Percentiles rank a stretch among this genome's conserved stretches.
phyloP scores from a whole-genome alignment of 495 filamentous ascomycete species.

The Cercophora sp. region DNA sequence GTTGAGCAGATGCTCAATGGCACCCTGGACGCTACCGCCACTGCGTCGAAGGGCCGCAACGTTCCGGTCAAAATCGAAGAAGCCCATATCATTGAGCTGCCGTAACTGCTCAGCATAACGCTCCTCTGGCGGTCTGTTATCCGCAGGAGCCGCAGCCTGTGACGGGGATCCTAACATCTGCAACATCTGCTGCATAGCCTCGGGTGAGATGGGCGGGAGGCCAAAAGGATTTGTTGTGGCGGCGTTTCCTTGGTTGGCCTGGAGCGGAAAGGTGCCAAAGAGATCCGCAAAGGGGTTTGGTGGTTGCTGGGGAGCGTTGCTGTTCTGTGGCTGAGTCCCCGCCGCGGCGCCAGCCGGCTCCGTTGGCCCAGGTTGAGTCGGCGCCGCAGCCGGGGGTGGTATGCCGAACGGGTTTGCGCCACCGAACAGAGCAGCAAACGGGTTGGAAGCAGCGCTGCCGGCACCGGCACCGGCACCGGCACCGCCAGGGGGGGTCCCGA shows the following conservation, averaged over 20 bases:
- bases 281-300: slow-evolving; percentile 28
- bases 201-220: slow-evolving; percentile 19
- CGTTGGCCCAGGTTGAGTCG: slow-evolving; percentile 20
- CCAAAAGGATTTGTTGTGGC: slow-evolving; percentile 10
- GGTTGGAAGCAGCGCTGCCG: slow-evolving; percentile 57
- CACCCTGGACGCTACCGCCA: slow-evolving; percentile 93
- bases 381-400: slow-evolving; percentile 13
- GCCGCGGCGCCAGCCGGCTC: not conserved
- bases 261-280: slow-evolving; percentile 22
- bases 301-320: slow-evolving; percentile 7
- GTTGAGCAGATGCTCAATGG: slow-evolving; percentile 72
- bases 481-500: slow-evolving; percentile 24
- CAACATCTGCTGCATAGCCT: slow-evolving; percentile 47
- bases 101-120: slow-evolving; percentile 84
- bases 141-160: slow-evolving; percentile 54
- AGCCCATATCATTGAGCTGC: slow-evolving; percentile 98
- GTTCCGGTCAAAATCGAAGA: slow-evolving; percentile 94
- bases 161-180: slow-evolving; percentile 26
- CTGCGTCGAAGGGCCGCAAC: slow-evolving; percentile 81
- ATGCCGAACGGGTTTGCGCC: slow-evolving; percentile 19
- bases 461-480: slow-evolving; percentile 22
- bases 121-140: slow-evolving; percentile 89
- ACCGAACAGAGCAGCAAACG: slow-evolving; percentile 68
- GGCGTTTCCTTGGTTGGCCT: not conserved
- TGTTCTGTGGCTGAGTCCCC: not conserved